Conservation (phyloP, 495 filamentous ascomycete genomes). For the Evansstolkia leycettana region DNA sequence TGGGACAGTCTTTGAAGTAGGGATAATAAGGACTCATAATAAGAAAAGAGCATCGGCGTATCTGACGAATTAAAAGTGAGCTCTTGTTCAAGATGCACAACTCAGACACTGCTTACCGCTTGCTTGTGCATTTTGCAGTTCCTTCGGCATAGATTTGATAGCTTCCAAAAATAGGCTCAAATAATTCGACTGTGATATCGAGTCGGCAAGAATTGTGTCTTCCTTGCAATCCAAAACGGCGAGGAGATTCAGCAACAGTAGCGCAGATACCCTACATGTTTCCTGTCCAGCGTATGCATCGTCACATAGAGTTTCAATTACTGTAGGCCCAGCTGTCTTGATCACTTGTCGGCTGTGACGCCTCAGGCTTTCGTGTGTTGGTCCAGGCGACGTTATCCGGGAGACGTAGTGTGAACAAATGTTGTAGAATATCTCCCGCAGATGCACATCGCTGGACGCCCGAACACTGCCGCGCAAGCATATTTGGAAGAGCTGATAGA, state of each 20-base stretch:
- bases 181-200: constrained; percentile 77
- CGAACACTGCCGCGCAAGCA: constrained; percentile 63
- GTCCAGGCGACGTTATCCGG: constrained; percentile 44
- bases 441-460: constrained; percentile 50
- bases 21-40: constrained; percentile 64
- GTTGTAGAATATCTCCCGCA: constrained; percentile 77
- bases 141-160: constrained; percentile 55
- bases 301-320: constrained; percentile 81
- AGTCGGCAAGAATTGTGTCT: constrained; percentile 60
- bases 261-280: constrained; percentile 66
- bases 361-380: constrained; percentile 26
- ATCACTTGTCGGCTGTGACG: constrained; percentile 62
- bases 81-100: constrained; percentile 5
- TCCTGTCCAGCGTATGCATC: constrained; percentile 82
- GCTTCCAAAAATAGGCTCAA: constrained; percentile 78
- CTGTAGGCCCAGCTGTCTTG: constrained; percentile 59
- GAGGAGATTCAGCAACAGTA: constrained; percentile 64
- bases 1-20: constrained; percentile 78
- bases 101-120: constrained; percentile 27
- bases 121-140: constrained; percentile 41
- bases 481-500: constrained; percentile 82
- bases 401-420: constrained; percentile 77
- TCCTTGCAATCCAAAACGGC: constrained; percentile 52
- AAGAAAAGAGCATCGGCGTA: constrained; percentile 41
- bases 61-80: constrained; percentile 20